Evolutionary conservation across 2,329 filamentous ascomycete species (phyloP).

Genomic region (Colletotrichum tanaceti): DNA sequence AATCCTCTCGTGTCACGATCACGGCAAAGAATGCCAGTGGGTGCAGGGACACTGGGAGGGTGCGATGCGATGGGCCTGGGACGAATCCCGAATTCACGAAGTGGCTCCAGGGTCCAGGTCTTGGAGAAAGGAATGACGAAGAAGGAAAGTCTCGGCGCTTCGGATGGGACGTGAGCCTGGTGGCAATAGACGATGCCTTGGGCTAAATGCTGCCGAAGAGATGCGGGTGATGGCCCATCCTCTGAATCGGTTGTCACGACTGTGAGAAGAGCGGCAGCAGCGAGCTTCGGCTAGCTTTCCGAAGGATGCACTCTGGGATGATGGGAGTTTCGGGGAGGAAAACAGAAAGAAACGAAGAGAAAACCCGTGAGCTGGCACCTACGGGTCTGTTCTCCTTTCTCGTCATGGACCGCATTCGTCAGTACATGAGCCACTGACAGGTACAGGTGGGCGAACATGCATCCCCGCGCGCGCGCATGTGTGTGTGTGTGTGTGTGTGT

Average conservation of each 20-base stretch:
- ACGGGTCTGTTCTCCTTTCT: background rate
- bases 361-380: background rate
- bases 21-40: background rate
- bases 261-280: background rate
- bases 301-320: background rate
- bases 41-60: background rate
- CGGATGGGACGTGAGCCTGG: background rate
- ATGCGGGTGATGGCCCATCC: background rate
- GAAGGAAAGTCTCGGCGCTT: background rate
- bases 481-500: background rate
- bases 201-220: background rate
- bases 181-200: background rate
- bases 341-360: background rate
- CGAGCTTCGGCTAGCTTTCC: slow-evolving; percentile 20
- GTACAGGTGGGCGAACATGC: background rate
- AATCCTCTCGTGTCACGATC: background rate
- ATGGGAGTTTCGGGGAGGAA: background rate
- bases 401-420: background rate
- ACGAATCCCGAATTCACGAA: background rate
- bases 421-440: background rate
- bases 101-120: background rate
- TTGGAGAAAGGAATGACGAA: no score
- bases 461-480: background rate
- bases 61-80: background rate
- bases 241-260: background rate